Percentiles rank a stretch among this genome's conserved stretches.
Conservation (phyloP, 2,329 filamentous ascomycete genomes). For the Aureobasidium sp. region DNA sequence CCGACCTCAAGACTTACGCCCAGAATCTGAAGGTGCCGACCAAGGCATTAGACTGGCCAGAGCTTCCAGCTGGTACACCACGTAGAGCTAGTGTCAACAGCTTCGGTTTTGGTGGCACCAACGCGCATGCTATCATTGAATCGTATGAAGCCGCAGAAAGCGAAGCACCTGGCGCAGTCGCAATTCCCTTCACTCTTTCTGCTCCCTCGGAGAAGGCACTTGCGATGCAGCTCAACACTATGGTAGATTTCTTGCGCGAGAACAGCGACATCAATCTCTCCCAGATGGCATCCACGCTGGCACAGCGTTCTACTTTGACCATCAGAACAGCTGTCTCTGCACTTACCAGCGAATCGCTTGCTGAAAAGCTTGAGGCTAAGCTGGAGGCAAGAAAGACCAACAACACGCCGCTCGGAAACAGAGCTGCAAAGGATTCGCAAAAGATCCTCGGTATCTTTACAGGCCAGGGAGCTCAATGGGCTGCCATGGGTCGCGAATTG, state of each 20-base stretch:
- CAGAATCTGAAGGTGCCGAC: slow-evolving; percentile 5
- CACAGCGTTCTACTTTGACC: neutral
- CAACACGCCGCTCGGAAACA: neutral
- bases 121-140: slow-evolving; percentile 25
- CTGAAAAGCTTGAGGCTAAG: neutral
- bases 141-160: slow-evolving; percentile 32
- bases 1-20: neutral
- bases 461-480: slow-evolving; percentile 31
- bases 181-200: slow-evolving; percentile 15
- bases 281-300: neutral
- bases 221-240: slow-evolving; percentile 22
- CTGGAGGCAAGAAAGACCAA: neutral
- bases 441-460: slow-evolving; percentile 25
- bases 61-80: slow-evolving; percentile 38
- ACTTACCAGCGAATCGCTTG: neutral
- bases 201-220: slow-evolving; percentile 24
- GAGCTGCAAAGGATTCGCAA: neutral
- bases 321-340: neutral
- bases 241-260: slow-evolving; percentile 18
- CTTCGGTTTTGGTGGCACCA: slow-evolving; percentile 26
- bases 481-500: slow-evolving; percentile 24
- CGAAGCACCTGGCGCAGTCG: slow-evolving; percentile 42
- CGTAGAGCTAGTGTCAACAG: slow-evolving; percentile 18
- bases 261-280: neutral
- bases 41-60: slow-evolving; percentile 20